Conservation (phyloP, 208 protist genomes). For the Tritrichomonas foetus region DNA sequence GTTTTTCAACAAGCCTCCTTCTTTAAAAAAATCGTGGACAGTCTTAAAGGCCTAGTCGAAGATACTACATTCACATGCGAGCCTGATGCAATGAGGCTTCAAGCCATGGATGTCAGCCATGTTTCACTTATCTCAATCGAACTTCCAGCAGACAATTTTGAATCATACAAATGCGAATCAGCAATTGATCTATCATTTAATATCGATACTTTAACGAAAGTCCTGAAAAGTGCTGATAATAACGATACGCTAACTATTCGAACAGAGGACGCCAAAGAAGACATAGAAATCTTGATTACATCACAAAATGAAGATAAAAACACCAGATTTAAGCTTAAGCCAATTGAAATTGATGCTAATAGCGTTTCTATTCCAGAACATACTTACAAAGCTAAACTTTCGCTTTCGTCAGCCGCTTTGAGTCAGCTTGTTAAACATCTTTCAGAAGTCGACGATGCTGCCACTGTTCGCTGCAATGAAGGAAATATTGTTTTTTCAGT, state of each 20-base stretch:
- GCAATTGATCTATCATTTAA: neutral
- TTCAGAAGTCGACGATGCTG: neutral
- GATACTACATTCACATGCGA: neutral
- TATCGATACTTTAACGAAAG: neutral
- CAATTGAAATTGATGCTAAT: neutral
- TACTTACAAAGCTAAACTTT: neutral
- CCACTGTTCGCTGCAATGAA: neutral
- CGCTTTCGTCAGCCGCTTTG: neutral
- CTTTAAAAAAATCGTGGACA: neutral
- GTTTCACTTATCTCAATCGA: neutral
- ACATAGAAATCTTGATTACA: neutral
- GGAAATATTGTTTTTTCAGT: neutral
- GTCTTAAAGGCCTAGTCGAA: neutral
- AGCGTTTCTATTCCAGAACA: neutral
- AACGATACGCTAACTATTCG: neutral
- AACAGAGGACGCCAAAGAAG: neutral
- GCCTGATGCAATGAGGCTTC: neutral
- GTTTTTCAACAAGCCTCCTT: neutral
- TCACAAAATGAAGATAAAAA: neutral
- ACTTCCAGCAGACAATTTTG: neutral
- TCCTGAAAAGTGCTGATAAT: neutral
- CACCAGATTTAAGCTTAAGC: neutral
- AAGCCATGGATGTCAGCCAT: conserved; percentile 1
- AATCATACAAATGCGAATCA: neutral
- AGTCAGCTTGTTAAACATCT: neutral